phyloP scores from a whole-genome alignment of 2,329 filamentous ascomycete genomes.

The Penicillium sp. region DNA sequence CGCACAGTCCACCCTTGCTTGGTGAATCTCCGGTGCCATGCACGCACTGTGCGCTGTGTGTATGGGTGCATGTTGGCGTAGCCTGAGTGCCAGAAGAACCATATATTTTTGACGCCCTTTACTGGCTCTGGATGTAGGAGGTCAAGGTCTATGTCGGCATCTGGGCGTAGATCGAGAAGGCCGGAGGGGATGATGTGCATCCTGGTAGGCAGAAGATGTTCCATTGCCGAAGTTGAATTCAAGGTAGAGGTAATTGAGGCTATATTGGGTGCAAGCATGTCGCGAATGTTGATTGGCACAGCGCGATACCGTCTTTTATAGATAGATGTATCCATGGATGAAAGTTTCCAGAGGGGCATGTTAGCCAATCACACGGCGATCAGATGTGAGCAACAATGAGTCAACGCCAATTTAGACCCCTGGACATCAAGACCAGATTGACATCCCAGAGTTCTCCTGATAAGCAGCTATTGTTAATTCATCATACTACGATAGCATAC shows the following conservation, averaged over 20 bases:
- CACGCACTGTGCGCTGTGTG: slow-evolving; percentile 53
- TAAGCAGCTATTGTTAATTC: too few species aligned
- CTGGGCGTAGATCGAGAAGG: slow-evolving; percentile 49
- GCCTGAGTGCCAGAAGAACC: slow-evolving; percentile 60
- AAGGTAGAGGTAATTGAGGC: background rate
- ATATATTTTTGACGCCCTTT: slow-evolving; percentile 51
- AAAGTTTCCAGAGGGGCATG: too few species aligned
- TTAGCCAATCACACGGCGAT: too few species aligned
- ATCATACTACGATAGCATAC: too few species aligned
- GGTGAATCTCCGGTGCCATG: slow-evolving; percentile 56
- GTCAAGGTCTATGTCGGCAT: slow-evolving; percentile 48
- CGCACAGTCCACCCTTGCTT: slow-evolving; percentile 55
- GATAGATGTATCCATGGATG: too few species aligned
- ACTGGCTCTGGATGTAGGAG: slow-evolving; percentile 44
- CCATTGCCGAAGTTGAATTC: background rate
- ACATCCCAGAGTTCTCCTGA: too few species aligned
- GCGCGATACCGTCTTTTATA: too few species aligned
- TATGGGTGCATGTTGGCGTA: slow-evolving; percentile 53
- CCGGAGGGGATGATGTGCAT: slow-evolving; percentile 43
- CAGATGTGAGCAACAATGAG: too few species aligned
- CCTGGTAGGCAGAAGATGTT: slow-evolving; percentile 35
- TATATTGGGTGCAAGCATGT: background rate
- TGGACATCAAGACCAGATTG: too few species aligned
- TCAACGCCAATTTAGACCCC: too few species aligned
- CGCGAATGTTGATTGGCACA: too few species aligned